A percentile compares a stretch with the other conserved stretches of the same genome.
These are phyloP conservation scores for Gossypium davidsonii DNA, from an alignment of 441 rosid genomes.

Conservation along the genomic window DNA sequence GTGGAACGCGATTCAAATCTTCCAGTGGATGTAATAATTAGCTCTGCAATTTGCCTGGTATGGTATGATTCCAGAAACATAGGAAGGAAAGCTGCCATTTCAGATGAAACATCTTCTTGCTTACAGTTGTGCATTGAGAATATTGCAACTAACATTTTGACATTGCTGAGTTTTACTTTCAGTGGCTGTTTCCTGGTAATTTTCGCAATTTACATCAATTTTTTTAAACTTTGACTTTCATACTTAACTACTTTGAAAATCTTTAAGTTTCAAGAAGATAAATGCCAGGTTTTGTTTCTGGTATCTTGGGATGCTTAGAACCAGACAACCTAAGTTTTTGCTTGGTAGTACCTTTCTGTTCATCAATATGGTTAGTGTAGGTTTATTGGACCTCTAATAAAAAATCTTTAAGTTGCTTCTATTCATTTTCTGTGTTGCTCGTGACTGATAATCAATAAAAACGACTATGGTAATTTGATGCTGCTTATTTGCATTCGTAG, in stretches of 20 bases:
- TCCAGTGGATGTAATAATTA: slow-evolving; percentile 73
- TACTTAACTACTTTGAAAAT: not conserved
- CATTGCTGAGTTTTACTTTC: slow-evolving; percentile 73
- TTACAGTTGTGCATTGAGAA: slow-evolving; percentile 65
- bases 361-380: not conserved
- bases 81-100: slow-evolving; percentile 48
- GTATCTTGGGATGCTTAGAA: not conserved
- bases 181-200: slow-evolving; percentile 82
- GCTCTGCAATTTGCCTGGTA: slow-evolving; percentile 62
- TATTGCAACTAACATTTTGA: slow-evolving; percentile 75
- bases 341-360: not conserved
- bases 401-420: not conserved
- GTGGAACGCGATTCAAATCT: slow-evolving; percentile 83
- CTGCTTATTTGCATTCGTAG: slow-evolving; percentile 2
- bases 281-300: not conserved
- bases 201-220: slow-evolving; percentile 18
- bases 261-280: not conserved
- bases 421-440: not conserved
- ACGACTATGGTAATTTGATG: not conserved
- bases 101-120: slow-evolving; percentile 61
- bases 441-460: not conserved
- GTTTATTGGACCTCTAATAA: not conserved
- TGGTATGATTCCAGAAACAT: slow-evolving; percentile 75
- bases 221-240: slow-evolving; percentile 1
- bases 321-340: not conserved